Percentiles rank a stretch among this genome's conserved stretches.
phyloP scores from a whole-genome alignment of 495 filamentous ascomycete genomes.

The Platismatia glauca region DNA sequence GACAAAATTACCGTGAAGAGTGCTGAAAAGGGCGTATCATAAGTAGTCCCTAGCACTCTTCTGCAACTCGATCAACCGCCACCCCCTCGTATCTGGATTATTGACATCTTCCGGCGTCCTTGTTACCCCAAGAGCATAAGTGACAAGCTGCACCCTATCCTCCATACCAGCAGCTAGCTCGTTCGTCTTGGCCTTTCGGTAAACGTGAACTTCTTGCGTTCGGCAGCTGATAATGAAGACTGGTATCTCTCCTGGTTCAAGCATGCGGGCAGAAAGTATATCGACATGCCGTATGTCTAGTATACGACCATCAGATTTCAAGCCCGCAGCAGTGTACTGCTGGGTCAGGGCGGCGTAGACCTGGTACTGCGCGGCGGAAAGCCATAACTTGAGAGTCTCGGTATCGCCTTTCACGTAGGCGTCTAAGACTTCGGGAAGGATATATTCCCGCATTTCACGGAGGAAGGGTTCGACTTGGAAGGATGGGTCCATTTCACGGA shows the following conservation, averaged over 20 bases:
- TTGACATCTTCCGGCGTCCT: slow-evolving; percentile 87
- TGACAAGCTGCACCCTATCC: slow-evolving; percentile 94
- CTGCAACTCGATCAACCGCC: slow-evolving; percentile 95
- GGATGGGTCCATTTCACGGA: slow-evolving; percentile 89
- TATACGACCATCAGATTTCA: slow-evolving; percentile 89
- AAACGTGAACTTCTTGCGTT: slow-evolving; percentile 97
- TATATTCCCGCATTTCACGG: slow-evolving; percentile 92
- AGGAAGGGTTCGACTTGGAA: slow-evolving; percentile 94
- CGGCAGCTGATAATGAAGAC: slow-evolving; percentile 95
- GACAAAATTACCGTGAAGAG: neutral
- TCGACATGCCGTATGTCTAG: slow-evolving; percentile 92
- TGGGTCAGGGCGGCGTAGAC: slow-evolving; percentile 91
- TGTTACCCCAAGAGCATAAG: slow-evolving; percentile 94
- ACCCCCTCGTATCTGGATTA: slow-evolving; percentile 92
- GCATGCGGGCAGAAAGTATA: slow-evolving; percentile 74
- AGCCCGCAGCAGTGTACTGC: slow-evolving; percentile 85
- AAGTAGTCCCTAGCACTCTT: slow-evolving; percentile 96
- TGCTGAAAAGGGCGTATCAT: slow-evolving; percentile 35
- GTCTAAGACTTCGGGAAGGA: slow-evolving; percentile 92
- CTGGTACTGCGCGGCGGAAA: slow-evolving; percentile 86
- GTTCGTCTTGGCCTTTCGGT: slow-evolving; percentile 78
- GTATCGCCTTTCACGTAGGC: slow-evolving; percentile 95
- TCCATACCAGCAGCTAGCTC: slow-evolving; percentile 97
- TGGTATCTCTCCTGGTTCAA: slow-evolving; percentile 94
- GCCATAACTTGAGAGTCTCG: slow-evolving; percentile 85